Percentiles rank a stretch among this genome's conserved stretches.
Conservation (phyloP, 2,329 filamentous ascomycete genomes). For the Fusarium virguliforme region DNA sequence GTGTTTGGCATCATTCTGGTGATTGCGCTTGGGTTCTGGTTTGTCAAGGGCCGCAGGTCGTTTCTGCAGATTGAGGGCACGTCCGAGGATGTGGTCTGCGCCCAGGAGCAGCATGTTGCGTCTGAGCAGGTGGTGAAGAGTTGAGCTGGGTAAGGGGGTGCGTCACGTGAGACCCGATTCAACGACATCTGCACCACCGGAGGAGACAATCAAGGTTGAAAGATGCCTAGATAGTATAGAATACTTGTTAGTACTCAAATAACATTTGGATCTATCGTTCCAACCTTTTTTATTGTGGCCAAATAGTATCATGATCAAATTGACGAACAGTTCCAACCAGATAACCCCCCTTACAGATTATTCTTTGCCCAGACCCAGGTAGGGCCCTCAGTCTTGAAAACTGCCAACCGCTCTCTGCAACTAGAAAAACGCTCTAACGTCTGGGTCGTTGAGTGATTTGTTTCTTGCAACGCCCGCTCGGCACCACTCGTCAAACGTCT, state of each 20-base stretch:
- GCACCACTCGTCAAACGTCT: accelerated
- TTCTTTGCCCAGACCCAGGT: background rate
- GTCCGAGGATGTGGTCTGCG: conserved; percentile 31
- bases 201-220: too few species aligned
- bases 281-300: too few species aligned
- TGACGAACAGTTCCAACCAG: too few species aligned
- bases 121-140: conserved; percentile 8
- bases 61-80: conserved; percentile 53
- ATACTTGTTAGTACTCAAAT: too few species aligned
- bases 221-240: too few species aligned
- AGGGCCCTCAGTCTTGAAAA: too few species aligned
- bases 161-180: background rate
- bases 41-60: conserved; percentile 60
- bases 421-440: background rate
- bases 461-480: background rate
- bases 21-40: conserved; percentile 66
- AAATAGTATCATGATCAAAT: too few species aligned
- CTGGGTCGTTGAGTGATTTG: accelerated
- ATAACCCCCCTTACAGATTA: background rate
- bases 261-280: too few species aligned
- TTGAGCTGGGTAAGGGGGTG: background rate
- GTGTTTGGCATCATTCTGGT: conserved; percentile 70
- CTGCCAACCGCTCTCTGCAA: background rate
- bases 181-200: background rate
- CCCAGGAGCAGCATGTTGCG: conserved; percentile 1